A percentile compares a stretch with the other conserved stretches of the same genome.
These are phyloP conservation scores for Ilex asprella DNA, from an alignment of 257 asterid species.

Conservation along the genomic window DNA sequence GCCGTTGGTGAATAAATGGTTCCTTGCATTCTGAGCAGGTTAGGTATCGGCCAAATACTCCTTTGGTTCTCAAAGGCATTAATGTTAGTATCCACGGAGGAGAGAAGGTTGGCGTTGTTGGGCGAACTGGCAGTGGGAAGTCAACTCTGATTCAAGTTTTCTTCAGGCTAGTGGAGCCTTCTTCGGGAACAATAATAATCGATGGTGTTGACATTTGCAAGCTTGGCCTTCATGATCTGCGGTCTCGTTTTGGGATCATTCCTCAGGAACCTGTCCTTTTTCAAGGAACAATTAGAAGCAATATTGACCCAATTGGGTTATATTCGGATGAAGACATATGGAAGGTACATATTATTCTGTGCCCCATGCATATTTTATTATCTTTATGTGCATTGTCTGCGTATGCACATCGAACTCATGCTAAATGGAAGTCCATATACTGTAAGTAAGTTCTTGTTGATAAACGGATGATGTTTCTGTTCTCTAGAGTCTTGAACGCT, in stretches of 20 bases:
- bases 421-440: not conserved
- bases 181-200: slow-evolving; percentile 44
- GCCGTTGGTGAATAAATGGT: no score
- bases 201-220: slow-evolving; percentile 54
- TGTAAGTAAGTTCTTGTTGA: not conserved
- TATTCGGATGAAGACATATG: slow-evolving; percentile 73
- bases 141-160: slow-evolving; percentile 66
- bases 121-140: slow-evolving; percentile 82
- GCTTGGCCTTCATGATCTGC: slow-evolving; percentile 63
- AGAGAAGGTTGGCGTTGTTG: slow-evolving; percentile 68
- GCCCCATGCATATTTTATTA: no score
- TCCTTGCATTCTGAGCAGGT: slow-evolving; percentile 35
- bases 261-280: slow-evolving; percentile 86
- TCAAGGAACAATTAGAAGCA: slow-evolving; percentile 65
- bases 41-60: slow-evolving; percentile 55
- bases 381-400: no score
- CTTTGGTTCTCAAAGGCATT: slow-evolving; percentile 63
- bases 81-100: slow-evolving; percentile 50
- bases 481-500: slow-evolving; percentile 58
- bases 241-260: slow-evolving; percentile 75
- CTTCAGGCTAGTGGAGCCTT: slow-evolving; percentile 71
- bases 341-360: slow-evolving; percentile 35
- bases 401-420: not conserved
- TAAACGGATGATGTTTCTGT: no score
- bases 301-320: slow-evolving; percentile 58